phyloP scores from a whole-genome alignment of 768 basidiomycete genomes.

The Myochromella boudieri region DNA sequence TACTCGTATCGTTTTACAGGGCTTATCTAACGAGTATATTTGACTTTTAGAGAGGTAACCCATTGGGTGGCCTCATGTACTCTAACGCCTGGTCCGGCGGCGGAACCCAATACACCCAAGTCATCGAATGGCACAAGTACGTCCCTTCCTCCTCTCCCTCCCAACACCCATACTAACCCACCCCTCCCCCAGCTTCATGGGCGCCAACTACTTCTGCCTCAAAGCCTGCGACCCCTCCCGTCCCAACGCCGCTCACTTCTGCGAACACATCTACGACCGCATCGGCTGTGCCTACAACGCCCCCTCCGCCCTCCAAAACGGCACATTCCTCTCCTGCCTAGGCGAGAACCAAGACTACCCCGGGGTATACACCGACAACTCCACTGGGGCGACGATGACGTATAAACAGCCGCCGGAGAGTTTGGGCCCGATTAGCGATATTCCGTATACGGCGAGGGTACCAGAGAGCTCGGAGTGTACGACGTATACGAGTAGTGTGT shows the following conservation, averaged over 20 bases:
- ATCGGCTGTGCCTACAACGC: conserved; percentile 63
- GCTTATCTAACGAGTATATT: not conserved
- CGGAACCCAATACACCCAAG: conserved; percentile 40
- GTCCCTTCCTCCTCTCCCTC: conserved; percentile 15
- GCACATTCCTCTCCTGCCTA: conserved; percentile 51
- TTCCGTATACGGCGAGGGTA: conserved; percentile 41
- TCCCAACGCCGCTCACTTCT: conserved; percentile 40
- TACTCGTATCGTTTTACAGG: not conserved
- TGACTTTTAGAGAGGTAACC: conserved; percentile 14
- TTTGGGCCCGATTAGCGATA: conserved; percentile 37
- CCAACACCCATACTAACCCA: conserved; percentile 9
- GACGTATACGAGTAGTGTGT: conserved; percentile 11
- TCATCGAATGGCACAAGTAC: conserved; percentile 59
- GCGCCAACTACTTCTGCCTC: conserved; percentile 50
- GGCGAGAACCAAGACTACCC: conserved; percentile 46
- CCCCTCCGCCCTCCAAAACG: conserved; percentile 50
- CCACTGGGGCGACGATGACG: conserved; percentile 22
- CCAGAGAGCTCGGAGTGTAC: conserved; percentile 40
- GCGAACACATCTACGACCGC: conserved; percentile 64
- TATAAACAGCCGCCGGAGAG: conserved; percentile 46
- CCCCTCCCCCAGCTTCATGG: conserved; percentile 47
- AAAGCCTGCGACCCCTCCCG: conserved; percentile 58
- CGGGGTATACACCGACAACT: conserved; percentile 15
- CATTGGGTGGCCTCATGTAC: conserved; percentile 18
- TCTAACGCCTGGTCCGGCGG: conserved; percentile 22